Percentiles rank a stretch among this genome's conserved stretches.
Evolutionary conservation across 129 eudicot species (phyloP).

Genomic region (Ambrosia trifida): DNA sequence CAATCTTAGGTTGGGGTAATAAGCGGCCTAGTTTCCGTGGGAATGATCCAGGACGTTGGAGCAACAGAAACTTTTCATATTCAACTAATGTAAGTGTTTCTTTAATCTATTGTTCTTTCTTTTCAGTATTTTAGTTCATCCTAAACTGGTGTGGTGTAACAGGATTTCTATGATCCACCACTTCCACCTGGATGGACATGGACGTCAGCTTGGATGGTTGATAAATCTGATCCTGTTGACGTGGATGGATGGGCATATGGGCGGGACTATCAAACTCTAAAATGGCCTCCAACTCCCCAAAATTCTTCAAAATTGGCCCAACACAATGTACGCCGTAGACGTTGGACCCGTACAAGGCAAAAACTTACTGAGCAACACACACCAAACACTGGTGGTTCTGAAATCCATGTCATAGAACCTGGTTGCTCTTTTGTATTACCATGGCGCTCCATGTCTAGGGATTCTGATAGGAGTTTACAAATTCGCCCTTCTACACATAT

Average conservation of each 20-base stretch:
- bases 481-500: constrained; percentile 68
- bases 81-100: constrained; percentile 46
- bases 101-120: neutral
- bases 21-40: constrained; percentile 43
- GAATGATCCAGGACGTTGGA: constrained; percentile 59
- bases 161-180: constrained; percentile 61
- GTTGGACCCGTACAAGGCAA: constrained; percentile 63
- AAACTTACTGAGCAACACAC: constrained; percentile 28
- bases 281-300: constrained; percentile 63
- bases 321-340: constrained; percentile 52
- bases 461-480: constrained; percentile 64
- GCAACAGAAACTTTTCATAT: constrained; percentile 52
- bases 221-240: constrained; percentile 55
- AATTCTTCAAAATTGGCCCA: constrained; percentile 41
- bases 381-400: constrained; percentile 28
- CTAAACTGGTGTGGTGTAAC: neutral
- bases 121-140: neutral
- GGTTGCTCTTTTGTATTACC: constrained; percentile 69
- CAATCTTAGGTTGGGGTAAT: constrained; percentile 61
- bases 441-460: constrained; percentile 71
- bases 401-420: constrained; percentile 47
- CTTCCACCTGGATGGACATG: constrained; percentile 64
- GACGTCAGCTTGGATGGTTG: constrained; percentile 54
- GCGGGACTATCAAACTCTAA: constrained; percentile 47
- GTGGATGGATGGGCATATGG: constrained; percentile 68